Conservation (phyloP, 2,329 filamentous ascomycete genomes). For the Phoma sp. region DNA sequence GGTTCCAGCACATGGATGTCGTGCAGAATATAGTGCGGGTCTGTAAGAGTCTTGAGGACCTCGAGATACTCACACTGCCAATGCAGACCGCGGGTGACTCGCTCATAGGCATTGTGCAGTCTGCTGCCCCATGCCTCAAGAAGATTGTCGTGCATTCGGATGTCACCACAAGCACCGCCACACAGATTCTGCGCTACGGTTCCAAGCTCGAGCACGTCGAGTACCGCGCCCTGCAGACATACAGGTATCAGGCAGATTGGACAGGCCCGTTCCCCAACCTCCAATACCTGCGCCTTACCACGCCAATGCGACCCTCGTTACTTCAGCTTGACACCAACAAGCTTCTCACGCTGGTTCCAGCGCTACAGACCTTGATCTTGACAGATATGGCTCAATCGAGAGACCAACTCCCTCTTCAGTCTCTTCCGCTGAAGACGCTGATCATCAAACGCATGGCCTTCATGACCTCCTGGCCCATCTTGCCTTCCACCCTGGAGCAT, state of each 20-base stretch:
- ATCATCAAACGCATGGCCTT: slow-evolving; percentile 15
- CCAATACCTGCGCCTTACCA: slow-evolving; percentile 20
- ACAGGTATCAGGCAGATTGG: slow-evolving; percentile 25
- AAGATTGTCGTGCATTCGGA: slow-evolving; percentile 33
- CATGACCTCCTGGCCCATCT: neutral
- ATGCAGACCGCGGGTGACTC: slow-evolving; percentile 31
- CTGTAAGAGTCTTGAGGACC: slow-evolving; percentile 43
- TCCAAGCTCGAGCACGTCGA: slow-evolving; percentile 35
- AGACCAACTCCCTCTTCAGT: neutral
- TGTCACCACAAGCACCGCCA: slow-evolving; percentile 34
- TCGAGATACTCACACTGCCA: slow-evolving; percentile 41
- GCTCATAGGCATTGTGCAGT: slow-evolving; percentile 39
- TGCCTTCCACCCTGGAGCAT: slow-evolving; percentile 27
- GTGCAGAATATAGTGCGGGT: slow-evolving; percentile 48
- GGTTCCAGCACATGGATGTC: slow-evolving; percentile 50
- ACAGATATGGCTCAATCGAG: neutral
- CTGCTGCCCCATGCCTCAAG: slow-evolving; percentile 31
- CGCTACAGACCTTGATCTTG: slow-evolving; percentile 14
- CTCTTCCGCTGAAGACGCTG: slow-evolving; percentile 13
- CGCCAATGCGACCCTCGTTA: neutral
- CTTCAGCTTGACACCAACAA: neutral
- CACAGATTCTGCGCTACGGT: slow-evolving; percentile 36
- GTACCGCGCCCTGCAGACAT: slow-evolving; percentile 15
- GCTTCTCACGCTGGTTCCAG: slow-evolving; percentile 1
- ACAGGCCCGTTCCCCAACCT: slow-evolving; percentile 34